Evolutionary conservation across 192 early-diverging fungal species (phyloP).

Genomic region (Backusella mclennaniae): DNA sequence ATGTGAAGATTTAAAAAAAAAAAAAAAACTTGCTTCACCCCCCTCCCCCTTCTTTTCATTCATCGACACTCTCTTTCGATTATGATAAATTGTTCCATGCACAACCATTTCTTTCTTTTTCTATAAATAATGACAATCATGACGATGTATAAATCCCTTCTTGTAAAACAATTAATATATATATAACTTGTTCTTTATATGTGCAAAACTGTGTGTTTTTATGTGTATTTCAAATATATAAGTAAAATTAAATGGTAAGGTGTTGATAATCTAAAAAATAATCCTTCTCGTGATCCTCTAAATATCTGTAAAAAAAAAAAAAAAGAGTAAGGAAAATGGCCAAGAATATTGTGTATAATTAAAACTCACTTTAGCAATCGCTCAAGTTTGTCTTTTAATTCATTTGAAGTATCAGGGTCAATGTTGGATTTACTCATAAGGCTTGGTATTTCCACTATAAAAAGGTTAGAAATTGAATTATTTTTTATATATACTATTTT

Average conservation of each 20-base stretch:
- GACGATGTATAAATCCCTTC: neutral
- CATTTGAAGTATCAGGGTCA: constrained; percentile 78
- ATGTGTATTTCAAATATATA: neutral
- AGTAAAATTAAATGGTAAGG: neutral
- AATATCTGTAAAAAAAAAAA: constrained; percentile 47
- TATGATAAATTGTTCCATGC: neutral
- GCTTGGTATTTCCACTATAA: constrained; percentile 79
- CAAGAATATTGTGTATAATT: neutral
- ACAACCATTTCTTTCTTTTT: neutral
- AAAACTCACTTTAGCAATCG: constrained; percentile 75
- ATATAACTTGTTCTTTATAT: neutral
- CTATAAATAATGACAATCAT: neutral
- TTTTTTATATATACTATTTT: neutral
- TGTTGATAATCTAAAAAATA: constrained; percentile 47
- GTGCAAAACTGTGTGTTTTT: neutral
- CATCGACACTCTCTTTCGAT: too few relatives aligned
- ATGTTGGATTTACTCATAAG: constrained; percentile 90
- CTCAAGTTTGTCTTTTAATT: constrained; percentile 76
- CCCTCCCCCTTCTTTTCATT: neutral
- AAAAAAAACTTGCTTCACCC: neutral
- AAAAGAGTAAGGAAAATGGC: neutral
- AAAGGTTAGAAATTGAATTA: too few relatives aligned
- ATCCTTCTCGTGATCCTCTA: constrained; percentile 62
- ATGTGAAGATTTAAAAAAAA: neutral
- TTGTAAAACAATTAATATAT: too few relatives aligned